Conservation (phyloP, 805 yeast species). For the Teunomyces tritomae region DNA sequence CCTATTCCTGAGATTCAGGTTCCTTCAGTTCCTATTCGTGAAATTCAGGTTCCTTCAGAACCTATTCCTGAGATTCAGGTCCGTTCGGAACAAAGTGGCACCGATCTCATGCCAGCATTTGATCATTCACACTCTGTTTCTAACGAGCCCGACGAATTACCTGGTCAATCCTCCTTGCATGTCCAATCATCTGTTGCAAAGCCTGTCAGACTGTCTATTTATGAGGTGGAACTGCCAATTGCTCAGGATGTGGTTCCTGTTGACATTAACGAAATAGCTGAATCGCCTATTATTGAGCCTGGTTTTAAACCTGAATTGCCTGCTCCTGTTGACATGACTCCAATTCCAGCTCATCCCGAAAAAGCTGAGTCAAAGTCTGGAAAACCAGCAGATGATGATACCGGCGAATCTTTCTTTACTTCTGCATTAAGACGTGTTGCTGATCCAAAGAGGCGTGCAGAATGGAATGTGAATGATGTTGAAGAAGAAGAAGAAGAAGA, state of each 20-base stretch:
- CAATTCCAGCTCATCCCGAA: not conserved
- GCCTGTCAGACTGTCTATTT: not conserved
- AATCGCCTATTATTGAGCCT: not conserved
- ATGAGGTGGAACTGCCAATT: not conserved
- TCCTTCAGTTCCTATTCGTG: not conserved
- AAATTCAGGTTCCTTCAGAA: not conserved
- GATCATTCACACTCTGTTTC: not conserved
- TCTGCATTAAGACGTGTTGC: constrained; percentile 1
- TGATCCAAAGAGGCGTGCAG: not conserved
- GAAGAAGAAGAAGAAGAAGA: no score
- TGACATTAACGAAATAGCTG: not conserved
- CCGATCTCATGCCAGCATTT: not conserved
- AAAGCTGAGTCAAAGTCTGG: not conserved
- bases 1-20: not conserved
- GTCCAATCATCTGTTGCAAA: not conserved
- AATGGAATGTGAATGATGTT: not conserved
- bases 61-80: not conserved
- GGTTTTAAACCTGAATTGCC: constrained; percentile 1
- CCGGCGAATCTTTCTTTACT: not conserved
- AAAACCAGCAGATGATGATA: not conserved
- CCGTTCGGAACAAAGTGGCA: not conserved
- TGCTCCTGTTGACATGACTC: not conserved
- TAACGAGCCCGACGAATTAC: not conserved
- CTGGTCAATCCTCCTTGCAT: not conserved
- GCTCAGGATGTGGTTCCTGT: not conserved